Base-by-base conservation (phyloP, 2,329 filamentous ascomycete genomes). In the Gnomoniopsis smithogilvyi region DNA sequence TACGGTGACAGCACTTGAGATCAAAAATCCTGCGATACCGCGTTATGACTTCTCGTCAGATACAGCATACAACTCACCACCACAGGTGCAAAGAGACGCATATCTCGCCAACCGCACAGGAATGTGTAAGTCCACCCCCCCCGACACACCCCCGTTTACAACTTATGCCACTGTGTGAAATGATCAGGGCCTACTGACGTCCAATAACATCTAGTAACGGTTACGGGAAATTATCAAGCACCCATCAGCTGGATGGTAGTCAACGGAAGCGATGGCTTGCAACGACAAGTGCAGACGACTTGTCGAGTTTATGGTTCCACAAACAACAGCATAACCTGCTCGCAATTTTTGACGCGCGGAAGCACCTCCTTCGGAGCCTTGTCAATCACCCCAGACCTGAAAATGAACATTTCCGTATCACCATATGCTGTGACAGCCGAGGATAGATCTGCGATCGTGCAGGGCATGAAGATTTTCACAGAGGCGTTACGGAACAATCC, bases 1-100 rank as follows among this genome's bases (percentile, higher is more conserved):
- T 36, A 46, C 50, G 19, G 54, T 56, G 22, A 56, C 54, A 17
- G 46, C 43, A 10, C 43, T 56, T n/a, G 46, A 56, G 24, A 56
- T 56, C 17, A 21, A 46, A 14, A 46, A 51, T 22, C 24, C 46
- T 17, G 36, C 33, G 19, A 34, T 56, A 22, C 26, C 50, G 54
- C 34, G 24, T 17, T 45, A 56, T 17, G 47, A 56, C 46, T 56
- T 38, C 46, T 12, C 30, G 43, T 30, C 33, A 49, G 11, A 43
- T 56, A 26, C 47, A 21, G 54, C n/a, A 14, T 22, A 50, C n/a
- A 22, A 41, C 54, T 30, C 41, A 48, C 12, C 54, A 30, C 26
- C 26, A 30, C 4, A 30, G 4, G 26, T 8, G 8, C 26, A 30
- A 8, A 30, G 26, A 38, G 43, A 55, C 19, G 26, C 26, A 34